Percentiles rank a stretch among this genome's conserved stretches.
Conservation (phyloP, 2,329 filamentous ascomycete species). For the Nemania sp. region DNA sequence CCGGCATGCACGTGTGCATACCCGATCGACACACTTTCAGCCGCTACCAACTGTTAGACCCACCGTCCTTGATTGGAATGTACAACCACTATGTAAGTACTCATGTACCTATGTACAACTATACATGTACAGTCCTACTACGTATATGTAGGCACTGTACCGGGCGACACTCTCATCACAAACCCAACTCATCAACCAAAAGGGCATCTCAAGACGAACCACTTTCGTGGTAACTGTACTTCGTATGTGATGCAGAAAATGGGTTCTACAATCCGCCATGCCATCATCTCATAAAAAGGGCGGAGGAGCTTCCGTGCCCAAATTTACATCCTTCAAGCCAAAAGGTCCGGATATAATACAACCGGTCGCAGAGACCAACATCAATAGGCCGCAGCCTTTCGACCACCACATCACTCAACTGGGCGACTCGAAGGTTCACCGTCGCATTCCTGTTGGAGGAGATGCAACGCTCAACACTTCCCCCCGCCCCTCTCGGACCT, state of each 20-base stretch:
- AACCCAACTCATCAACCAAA: neutral
- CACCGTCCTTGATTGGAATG: too few relatives aligned
- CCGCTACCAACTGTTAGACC: too few relatives aligned
- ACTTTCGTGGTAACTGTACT: neutral
- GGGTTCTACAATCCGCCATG: constrained; percentile 6
- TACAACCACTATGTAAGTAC: too few relatives aligned
- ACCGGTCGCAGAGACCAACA: constrained; percentile 17
- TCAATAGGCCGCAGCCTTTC: constrained; percentile 15
- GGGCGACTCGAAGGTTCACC: constrained; percentile 10
- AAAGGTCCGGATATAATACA: constrained; percentile 1
- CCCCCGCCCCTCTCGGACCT: constrained; percentile 5
- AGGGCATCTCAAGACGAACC: neutral
- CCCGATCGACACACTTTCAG: too few relatives aligned
- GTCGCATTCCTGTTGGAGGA: constrained; percentile 7
- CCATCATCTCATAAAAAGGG: constrained; percentile 36
- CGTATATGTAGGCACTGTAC: too few relatives aligned
- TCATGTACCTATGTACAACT: too few relatives aligned
- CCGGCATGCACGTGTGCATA: too few relatives aligned
- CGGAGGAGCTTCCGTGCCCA: constrained; percentile 57
- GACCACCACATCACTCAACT: constrained; percentile 3
- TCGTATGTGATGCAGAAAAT: neutral
- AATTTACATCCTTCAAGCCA: constrained; percentile 73
- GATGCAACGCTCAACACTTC: constrained; percentile 20
- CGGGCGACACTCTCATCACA: too few relatives aligned
- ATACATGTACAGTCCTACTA: too few relatives aligned